Evolutionary conservation across 768 basidiomycete genomes (phyloP), one percentile per base, ranked within the genome.

Genomic region (Naganishia antarctica): DNA sequence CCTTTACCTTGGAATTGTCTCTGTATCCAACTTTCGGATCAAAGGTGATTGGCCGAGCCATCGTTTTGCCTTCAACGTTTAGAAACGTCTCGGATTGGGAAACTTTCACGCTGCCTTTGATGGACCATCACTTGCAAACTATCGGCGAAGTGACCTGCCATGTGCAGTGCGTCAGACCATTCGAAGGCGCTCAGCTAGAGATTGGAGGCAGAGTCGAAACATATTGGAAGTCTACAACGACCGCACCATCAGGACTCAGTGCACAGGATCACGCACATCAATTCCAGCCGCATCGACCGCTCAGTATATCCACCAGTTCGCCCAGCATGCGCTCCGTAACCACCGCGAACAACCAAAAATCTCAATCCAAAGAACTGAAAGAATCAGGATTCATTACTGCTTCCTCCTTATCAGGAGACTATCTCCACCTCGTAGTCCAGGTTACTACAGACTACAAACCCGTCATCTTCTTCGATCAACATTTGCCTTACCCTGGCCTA

Each of bases 21-120:
- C 81, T 98, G 31, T 97, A 93, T 79, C 96, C 96, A 13, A 94
- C 90, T 70, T 98, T 98, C 79, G 96, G 96, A 16, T 92, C 90
- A 16, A 94, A 91, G 78, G 91, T 92, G 18, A 90, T 99, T 66
- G 96, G 94, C 13, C 85, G 91, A 68, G 93, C 91, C 16, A 85
- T 93, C 47, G 89, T 90, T 13, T 81, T 91, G 26, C 87, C 92
- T 2, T 84, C 84, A 0, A 80, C 88, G 51, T 88, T 96, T 71
- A 71, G 78, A 29, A 80, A 83, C 48, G 80, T 86, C 48, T 64
- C 66, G 21, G 71, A 72, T 45, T 75, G 75, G 49, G 71, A 75
- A 59, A 72, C 73, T 15, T 70, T 78, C 21, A 80, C 78, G 80
- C 66, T 72, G 1, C 91, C 96, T 2, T 86, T 99, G 63, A 79